phyloP scores from a whole-genome alignment of 805 yeast species.

The Lipomyces yamadae region DNA sequence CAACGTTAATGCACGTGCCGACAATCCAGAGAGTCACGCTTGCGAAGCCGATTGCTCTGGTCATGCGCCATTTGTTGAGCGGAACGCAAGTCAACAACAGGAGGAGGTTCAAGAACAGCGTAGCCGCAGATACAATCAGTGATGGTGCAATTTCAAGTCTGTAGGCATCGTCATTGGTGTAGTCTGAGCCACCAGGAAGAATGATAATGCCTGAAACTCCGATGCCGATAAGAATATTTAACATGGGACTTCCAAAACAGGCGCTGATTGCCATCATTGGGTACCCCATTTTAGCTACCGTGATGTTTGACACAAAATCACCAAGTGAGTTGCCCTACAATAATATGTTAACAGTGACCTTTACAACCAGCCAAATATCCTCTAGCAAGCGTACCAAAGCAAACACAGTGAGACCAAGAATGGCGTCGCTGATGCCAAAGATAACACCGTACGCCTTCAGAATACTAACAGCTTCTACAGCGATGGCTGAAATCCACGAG shows the following conservation, averaged over 20 bases:
- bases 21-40: constrained; percentile 52
- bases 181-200: constrained; percentile 38
- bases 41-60: constrained; percentile 48
- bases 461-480: constrained; percentile 69
- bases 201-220: constrained; percentile 72
- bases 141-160: constrained; percentile 49
- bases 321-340: constrained; percentile 84
- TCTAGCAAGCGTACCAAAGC: constrained; percentile 54
- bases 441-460: constrained; percentile 65
- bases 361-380: background rate
- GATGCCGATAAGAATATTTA: constrained; percentile 77
- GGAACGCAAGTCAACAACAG: constrained; percentile 51
- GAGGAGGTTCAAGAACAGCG: constrained; percentile 49
- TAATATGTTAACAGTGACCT: background rate
- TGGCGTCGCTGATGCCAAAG: constrained; percentile 69
- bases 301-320: constrained; percentile 80
- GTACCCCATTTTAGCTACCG: constrained; percentile 79
- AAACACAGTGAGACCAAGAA: constrained; percentile 84
- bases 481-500: constrained; percentile 69
- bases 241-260: constrained; percentile 89
- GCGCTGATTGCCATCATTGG: constrained; percentile 94
- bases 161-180: constrained; percentile 36
- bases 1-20: constrained; percentile 44
- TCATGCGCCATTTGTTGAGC: constrained; percentile 51
- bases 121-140: constrained; percentile 51